Base-by-base conservation (phyloP, 495 filamentous ascomycete genomes). In the Hypomontagnella monticulosa region DNA sequence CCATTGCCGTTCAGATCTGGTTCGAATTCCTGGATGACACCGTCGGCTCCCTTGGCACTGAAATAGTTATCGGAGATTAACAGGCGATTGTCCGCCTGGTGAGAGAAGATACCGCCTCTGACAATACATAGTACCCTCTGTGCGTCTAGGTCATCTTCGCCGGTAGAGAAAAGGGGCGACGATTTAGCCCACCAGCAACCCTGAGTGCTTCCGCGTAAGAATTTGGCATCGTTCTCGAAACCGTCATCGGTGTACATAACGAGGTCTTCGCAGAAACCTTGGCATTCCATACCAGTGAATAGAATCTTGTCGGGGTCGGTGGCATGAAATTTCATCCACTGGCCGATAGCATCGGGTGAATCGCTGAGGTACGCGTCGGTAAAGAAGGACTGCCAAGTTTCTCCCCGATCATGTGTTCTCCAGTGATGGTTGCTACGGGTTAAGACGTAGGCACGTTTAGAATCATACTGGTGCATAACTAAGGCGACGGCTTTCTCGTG, bases 171-270 rank as follows among this genome's bases (percentile, higher is more conserved):
- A 40, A 87, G 73, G 5, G 88, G 82, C 15, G 89, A 87, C 10
- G 86, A 85, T 53, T 89, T 89, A 9, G 94, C 95, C 88, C 92
- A 99, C 60, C 88, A 83, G 75, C 95, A 99, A 52, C 87, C 85
- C 33, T 84, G 79, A 2, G 89, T 89, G 42, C 84, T 80, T 27
- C 83, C 80, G 23, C 87, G 82, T 61, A 98, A 80, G 14, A 79
- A 66, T 54, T 89, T 81, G 30, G 85, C 81, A 36, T 80, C 71
- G 6, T 81, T 84, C 40, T 88, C 75, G 78, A 99, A 99, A 49
- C 90, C 91, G 74, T 99, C 86, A 12, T 80, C 87, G 1, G 95
- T 98, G 70, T 97, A 97, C 73, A 84, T 88, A 16, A 88, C 81
- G 37, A 81, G 66, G 64, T 87, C 84, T 34, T 81, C 76, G 69